Evolutionary conservation across 352 stramenopile genomes (phyloP).

Genomic region (Pythium monospermum): DNA sequence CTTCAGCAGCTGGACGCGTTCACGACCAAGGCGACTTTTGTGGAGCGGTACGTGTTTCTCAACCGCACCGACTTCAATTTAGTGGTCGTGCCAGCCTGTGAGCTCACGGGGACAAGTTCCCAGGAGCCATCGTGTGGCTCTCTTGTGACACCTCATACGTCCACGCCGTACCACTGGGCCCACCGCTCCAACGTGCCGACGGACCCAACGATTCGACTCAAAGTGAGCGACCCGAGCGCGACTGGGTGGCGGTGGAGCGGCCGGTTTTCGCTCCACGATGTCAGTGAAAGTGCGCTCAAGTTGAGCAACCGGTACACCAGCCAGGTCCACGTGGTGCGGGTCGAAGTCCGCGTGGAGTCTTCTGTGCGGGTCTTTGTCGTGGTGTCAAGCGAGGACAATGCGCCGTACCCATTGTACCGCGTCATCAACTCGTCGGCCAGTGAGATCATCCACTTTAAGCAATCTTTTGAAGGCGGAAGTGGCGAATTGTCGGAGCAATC

Average conservation of each 20-base stretch:
- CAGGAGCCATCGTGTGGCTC: slow-evolving; percentile 10
- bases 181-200: slow-evolving; percentile 39
- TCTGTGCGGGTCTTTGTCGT: slow-evolving; percentile 71
- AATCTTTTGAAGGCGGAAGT: slow-evolving; percentile 57
- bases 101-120: slow-evolving; percentile 26
- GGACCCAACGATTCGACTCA: slow-evolving; percentile 63
- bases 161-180: slow-evolving; percentile 67
- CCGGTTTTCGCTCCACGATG: slow-evolving; percentile 76
- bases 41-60: slow-evolving; percentile 74
- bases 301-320: slow-evolving; percentile 78
- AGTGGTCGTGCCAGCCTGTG: slow-evolving; percentile 40
- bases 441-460: slow-evolving; percentile 78
- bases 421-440: slow-evolving; percentile 69
- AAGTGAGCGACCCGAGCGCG: slow-evolving; percentile 34
- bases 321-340: slow-evolving; percentile 68
- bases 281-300: slow-evolving; percentile 82
- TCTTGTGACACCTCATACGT: slow-evolving; percentile 32
- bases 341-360: slow-evolving; percentile 74
- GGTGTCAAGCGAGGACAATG: slow-evolving; percentile 61
- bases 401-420: slow-evolving; percentile 63
- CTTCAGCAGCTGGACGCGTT: slow-evolving; percentile 60
- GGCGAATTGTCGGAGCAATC: slow-evolving; percentile 44
- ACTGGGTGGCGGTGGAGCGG: slow-evolving; percentile 72
- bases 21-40: slow-evolving; percentile 73
- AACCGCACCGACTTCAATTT: slow-evolving; percentile 66